These are phyloP conservation scores for Akanthomyces muscarius DNA, from an alignment of 2,329 filamentous ascomycete species.

Conservation along the genomic window DNA sequence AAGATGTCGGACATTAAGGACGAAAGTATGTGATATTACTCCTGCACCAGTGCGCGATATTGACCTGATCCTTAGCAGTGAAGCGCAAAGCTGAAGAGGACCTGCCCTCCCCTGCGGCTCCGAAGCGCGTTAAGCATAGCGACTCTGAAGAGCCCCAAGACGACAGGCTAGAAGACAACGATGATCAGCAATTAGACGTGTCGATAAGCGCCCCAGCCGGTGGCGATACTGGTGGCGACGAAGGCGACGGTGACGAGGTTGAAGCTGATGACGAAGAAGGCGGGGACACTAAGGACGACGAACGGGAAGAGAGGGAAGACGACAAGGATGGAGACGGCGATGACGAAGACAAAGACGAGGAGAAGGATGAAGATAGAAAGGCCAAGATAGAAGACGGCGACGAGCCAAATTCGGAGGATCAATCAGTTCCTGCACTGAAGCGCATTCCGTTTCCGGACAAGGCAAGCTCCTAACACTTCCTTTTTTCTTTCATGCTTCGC, in stretches of 20 bases:
- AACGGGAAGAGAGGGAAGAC: slow-evolving; percentile 9
- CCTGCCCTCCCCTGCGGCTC: slow-evolving; percentile 54
- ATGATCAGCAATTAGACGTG: not conserved
- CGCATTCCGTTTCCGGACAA: slow-evolving; percentile 88
- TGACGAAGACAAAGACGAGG: not conserved
- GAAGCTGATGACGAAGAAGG: slow-evolving; percentile 12
- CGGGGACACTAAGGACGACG: slow-evolving; percentile 3
- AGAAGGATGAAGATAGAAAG: slow-evolving; percentile 4
- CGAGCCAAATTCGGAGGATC: slow-evolving; percentile 37
- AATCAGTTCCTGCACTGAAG: slow-evolving; percentile 43
- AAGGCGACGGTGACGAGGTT: not conserved
- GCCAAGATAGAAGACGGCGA: slow-evolving; percentile 8
- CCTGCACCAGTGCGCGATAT: not conserved
- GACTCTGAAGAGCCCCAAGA: slow-evolving; percentile 27
- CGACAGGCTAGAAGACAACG: not conserved
- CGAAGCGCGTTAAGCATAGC: slow-evolving; percentile 61
- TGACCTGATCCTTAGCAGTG: slow-evolving; percentile 35
- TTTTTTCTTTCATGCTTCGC: not conserved
- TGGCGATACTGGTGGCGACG: not conserved
- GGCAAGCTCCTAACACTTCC: slow-evolving; percentile 39
- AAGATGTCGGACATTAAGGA: slow-evolving; percentile 33
- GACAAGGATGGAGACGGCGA: not conserved
- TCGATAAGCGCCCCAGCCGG: not conserved
- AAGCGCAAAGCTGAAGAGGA: slow-evolving; percentile 74
- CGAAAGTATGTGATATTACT: slow-evolving; percentile 32